Evolutionary conservation across 2,329 filamentous ascomycete species (phyloP).

Genomic region (Clathrospora elynae): DNA sequence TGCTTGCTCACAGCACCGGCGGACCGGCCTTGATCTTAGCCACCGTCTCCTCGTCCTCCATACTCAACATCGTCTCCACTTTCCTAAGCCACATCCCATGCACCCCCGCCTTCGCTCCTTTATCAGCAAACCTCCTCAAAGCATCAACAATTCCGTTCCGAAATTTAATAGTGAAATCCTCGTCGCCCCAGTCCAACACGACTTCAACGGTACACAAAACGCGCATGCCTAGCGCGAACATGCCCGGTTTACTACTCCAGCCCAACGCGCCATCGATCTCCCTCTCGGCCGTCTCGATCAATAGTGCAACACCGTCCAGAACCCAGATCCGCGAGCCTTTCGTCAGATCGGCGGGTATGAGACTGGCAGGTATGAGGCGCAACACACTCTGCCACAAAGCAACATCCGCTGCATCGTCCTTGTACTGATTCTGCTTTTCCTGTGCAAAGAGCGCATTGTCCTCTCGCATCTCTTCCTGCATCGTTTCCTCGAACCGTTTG

Average conservation of each 20-base stretch:
- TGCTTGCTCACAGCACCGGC: too few species aligned
- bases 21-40: too few species aligned
- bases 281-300: conserved; percentile 45
- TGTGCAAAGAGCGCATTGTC: conserved; percentile 78
- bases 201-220: conserved; percentile 52
- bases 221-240: conserved; percentile 65
- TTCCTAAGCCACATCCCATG: conserved; percentile 49
- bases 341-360: conserved; percentile 15
- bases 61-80: conserved; percentile 41
- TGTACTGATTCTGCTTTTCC: conserved; percentile 93
- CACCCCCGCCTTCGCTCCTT: conserved; percentile 26
- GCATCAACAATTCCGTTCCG: conserved; percentile 30
- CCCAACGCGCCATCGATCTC: conserved; percentile 70
- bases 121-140: conserved; percentile 34
- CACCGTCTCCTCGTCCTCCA: too few species aligned
- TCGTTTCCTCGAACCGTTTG: conserved; percentile 15
- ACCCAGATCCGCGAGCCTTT: too few species aligned
- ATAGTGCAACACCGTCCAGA: conserved; percentile 53
- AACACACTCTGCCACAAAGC: conserved; percentile 68
- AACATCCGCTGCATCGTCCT: conserved; percentile 79
- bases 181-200: conserved; percentile 37
- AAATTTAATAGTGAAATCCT: too few species aligned
- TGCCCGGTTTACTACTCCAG: conserved; percentile 70
- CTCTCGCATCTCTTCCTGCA: conserved; percentile 47
- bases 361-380: conserved; percentile 25